Evolutionary conservation across 768 basidiomycete species (phyloP), one percentile per base, ranked within the genome.

Genomic region (Lactarius deliciosus): DNA sequence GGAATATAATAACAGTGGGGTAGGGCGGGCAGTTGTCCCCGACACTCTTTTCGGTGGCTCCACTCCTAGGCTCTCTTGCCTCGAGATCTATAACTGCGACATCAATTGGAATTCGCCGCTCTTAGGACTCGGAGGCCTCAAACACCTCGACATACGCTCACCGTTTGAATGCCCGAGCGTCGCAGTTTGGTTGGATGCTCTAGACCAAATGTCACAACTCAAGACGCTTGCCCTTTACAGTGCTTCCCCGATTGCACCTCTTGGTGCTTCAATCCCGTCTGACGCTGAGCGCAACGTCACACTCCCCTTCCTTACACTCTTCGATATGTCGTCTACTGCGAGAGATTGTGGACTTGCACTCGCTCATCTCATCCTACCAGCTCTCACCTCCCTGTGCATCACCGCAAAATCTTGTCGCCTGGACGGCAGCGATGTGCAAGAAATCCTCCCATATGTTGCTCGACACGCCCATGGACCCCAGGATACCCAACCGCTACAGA

Each of bases 311-410:
- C 36, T 60, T 20, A 60, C 13, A 5, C 36, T 5, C 9, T 41
- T 65, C 28, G 15, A 22, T 13, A 59, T 60, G 15, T 3, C 18
- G 5, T 38, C 18, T 8, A 20, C 9, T 16, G 28, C n/a, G 30
- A 9, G 1, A 7, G 58, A 60, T 18, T 65, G 64, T 41, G 28
- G 13, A 5, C 28, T 65, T 8, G 58, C 58, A n/a, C 58, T 65
- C 9, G 58, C 50, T 11, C 64, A 69, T 43, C 64, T 69, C 28
- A 16, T 30, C 28, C n/a, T 69, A 13, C 68, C 64, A 10, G 38
- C 38, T 40, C 38, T 40, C 38, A 40, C 18, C 7, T 25, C 5
- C 15, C 11, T 64, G 38, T 15, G 41, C 64, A 32, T 66, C 11
- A 6, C 36, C 11, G 45, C 20, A 34, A 13, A 45, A n/a, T 66